These are phyloP conservation scores for Trichoderma endophyticum DNA, from an alignment of 2,329 filamentous ascomycete genomes.

Conservation along the genomic window DNA sequence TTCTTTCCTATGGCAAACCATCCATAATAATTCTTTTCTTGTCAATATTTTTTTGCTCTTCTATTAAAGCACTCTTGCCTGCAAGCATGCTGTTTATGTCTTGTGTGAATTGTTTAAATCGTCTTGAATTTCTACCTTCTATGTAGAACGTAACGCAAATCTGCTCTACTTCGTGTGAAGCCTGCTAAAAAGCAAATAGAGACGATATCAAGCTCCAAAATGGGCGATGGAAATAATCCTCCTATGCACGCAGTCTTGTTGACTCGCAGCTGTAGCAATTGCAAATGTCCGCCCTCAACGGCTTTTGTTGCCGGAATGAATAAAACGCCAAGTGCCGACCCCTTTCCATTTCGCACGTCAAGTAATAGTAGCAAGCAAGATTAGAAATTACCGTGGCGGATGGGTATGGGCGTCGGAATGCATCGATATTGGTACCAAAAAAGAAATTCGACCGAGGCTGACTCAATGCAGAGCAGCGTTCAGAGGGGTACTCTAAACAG, in stretches of 20 bases:
- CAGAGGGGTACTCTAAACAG: background rate
- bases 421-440: background rate
- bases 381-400: background rate
- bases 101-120: background rate
- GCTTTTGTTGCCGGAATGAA: background rate
- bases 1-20: background rate
- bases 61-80: background rate
- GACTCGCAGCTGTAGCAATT: background rate
- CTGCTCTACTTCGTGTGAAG: background rate
- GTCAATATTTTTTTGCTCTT: background rate
- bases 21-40: background rate
- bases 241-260: background rate
- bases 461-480: background rate
- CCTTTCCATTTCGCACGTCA: background rate
- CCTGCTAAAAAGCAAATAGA: background rate
- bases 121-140: background rate
- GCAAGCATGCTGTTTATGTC: background rate
- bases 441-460: background rate
- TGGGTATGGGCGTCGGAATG: background rate
- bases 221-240: background rate
- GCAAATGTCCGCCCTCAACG: background rate
- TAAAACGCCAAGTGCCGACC: slow-evolving; percentile 5
- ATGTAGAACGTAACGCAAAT: background rate
- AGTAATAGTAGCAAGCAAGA: background rate
- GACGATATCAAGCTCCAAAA: background rate